A percentile compares a stretch with the other conserved stretches of the same genome.
Conservation (phyloP, 306 rosid species). For the Ceratonia siliqua region DNA sequence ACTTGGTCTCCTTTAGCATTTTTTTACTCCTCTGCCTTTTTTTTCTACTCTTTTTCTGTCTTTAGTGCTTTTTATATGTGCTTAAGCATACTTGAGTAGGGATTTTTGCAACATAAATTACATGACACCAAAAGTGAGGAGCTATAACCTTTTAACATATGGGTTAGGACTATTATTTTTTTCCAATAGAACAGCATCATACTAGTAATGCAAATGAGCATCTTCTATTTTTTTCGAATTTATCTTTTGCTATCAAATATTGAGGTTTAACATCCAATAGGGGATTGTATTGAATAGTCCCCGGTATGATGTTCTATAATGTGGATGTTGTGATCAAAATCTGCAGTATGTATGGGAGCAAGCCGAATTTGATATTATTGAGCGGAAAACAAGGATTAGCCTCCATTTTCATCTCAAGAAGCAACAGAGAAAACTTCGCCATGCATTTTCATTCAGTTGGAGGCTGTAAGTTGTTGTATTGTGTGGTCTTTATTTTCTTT, state of each 20-base stretch:
- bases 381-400: conserved; percentile 86
- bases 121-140: conserved; percentile 17
- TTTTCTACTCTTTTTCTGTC: neutral
- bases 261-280: conserved; percentile 7
- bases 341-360: conserved; percentile 95
- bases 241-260: conserved; percentile 17
- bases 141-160: neutral
- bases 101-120: neutral
- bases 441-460: conserved; percentile 92
- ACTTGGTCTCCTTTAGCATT: neutral
- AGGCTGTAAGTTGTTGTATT: conserved; percentile 68
- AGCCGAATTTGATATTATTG: conserved; percentile 83
- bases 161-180: conserved; percentile 2
- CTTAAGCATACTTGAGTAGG: conserved; percentile 9
- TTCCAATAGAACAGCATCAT: neutral
- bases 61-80: neutral
- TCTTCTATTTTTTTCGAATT: neutral
- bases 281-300: neutral
- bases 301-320: conserved; percentile 7
- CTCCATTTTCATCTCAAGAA: conserved; percentile 80
- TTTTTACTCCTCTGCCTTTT: neutral
- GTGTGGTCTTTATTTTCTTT: conserved; percentile 12
- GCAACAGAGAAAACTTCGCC: conserved; percentile 73
- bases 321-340: conserved; percentile 31
- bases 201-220: neutral